Conservation (phyloP, 768 basidiomycete species). For the Tricholoma saponaceum region DNA sequence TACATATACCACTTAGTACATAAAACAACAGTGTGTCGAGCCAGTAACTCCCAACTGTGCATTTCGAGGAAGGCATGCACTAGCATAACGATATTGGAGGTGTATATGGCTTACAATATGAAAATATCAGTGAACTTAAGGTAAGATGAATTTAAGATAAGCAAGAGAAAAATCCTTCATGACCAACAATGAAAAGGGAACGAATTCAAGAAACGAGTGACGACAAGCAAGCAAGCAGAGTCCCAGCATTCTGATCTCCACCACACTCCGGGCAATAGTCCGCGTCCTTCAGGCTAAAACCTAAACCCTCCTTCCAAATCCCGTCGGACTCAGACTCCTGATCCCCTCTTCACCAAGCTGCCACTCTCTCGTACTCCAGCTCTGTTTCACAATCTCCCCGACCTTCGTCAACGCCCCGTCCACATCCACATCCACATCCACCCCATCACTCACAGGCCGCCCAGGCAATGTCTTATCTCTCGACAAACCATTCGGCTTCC, state of each 20-base stretch:
- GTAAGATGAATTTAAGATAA: no score
- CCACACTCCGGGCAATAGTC: no score
- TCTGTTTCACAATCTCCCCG: constrained; percentile 30
- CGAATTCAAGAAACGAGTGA: constrained; percentile 1
- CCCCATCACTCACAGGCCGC: neutral
- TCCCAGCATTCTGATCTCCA: neutral
- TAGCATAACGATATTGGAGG: no score
- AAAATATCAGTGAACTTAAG: no score
- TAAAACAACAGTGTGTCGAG: no score
- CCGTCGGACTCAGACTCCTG: constrained; percentile 20
- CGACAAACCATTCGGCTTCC: neutral
- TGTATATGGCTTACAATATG: no score
- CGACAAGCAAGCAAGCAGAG: neutral
- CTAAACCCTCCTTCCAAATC: constrained; percentile 14
- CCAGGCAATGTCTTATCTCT: neutral
- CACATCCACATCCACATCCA: constrained; percentile 12
- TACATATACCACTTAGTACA: no score
- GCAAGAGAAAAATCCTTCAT: no score
- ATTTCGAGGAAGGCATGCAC: no score
- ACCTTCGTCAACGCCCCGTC: constrained; percentile 27
- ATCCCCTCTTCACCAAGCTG: constrained; percentile 10
- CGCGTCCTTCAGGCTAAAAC: no score
- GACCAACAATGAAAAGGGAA: no score
- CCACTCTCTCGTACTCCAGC: constrained; percentile 28
- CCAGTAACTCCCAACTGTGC: no score